A percentile compares a stretch with the other conserved stretches of the same genome.
phyloP scores from a whole-genome alignment of 2,329 filamentous ascomycete genomes.

The Coniochaeta prunicola region DNA sequence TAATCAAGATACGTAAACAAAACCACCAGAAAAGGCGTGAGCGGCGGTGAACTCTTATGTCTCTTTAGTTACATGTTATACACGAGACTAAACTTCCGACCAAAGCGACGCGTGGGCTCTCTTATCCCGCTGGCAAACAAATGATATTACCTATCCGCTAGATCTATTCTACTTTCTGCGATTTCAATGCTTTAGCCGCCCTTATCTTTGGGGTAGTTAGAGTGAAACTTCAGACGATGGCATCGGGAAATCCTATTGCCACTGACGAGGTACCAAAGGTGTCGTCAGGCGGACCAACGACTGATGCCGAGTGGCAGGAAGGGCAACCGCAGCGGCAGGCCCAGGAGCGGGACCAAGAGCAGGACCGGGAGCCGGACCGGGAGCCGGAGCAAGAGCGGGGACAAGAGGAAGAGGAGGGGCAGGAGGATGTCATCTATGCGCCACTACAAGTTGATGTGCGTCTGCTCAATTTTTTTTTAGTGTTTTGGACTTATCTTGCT shows the following conservation, averaged over 20 bases:
- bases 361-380: too few species aligned
- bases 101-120: too few species aligned
- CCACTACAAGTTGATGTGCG: conserved; percentile 18
- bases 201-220: background rate
- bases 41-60: background rate
- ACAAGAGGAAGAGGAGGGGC: background rate
- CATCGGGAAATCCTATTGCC: background rate
- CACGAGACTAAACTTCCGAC: too few species aligned
- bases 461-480: background rate
- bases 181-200: background rate
- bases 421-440: background rate
- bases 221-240: background rate
- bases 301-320: background rate
- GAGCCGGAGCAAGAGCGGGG: too few species aligned
- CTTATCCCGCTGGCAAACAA: background rate
- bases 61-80: too few species aligned
- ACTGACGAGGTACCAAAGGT: background rate
- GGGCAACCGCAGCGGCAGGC: background rate
- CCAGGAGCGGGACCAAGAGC: background rate
- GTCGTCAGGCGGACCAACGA: background rate
- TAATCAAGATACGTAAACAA: too few species aligned
- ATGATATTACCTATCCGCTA: background rate
- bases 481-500: background rate
- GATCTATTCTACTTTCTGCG: background rate
- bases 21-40: too few species aligned